Base-by-base conservation (phyloP, 1,139 yeast genomes). In the Pichia terricola region DNA sequence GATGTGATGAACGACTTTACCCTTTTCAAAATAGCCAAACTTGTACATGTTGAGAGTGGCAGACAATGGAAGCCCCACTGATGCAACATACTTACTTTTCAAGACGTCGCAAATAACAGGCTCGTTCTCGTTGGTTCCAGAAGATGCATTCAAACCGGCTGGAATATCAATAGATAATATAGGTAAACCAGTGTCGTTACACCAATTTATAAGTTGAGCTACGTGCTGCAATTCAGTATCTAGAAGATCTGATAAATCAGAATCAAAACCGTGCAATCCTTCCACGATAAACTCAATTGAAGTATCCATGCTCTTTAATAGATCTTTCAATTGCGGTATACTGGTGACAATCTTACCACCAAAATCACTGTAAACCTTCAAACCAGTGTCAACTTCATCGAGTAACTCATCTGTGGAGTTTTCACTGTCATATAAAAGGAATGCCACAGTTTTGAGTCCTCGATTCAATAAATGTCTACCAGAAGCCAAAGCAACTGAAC, bases 91-190 rank as follows among this genome's bases (percentile, higher is more conserved):
- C 46, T 66, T 67, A 53, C 78, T 64, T 27, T 69, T 54, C 4
- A 50, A 11, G n/a, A n/a, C n/a, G n/a, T n/a, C n/a, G n/a, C n/a
- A n/a, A 6, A 44, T 34, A 40, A 70, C 52, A 32, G 47, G 52
- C 1, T 40, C 34, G n/a, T 49, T 53, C 30, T 59, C 62, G 4
- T 54, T 49, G 4, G 79, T 71, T 7, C 95, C 96, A 0, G 94
- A 79, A 4, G 94, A 86, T 7, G 94, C 82, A 57, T 87, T 95
- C 37, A 84, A 69, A 6, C 96, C 96, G 0, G 89, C 75, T 3
- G 95, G 94, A 33, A 85, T 75, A 56, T 87, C 95, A 28, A 88
- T 61, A 0, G 95, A 82, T 67, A 85, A 66, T 11, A 80, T 65
- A 40, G 76, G 73, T 7, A 72, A 65, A 39, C 66, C 65, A 36